These are phyloP conservation scores for Microdochium paspali DNA, from an alignment of 2,329 filamentous ascomycete species.

Conservation along the genomic window DNA sequence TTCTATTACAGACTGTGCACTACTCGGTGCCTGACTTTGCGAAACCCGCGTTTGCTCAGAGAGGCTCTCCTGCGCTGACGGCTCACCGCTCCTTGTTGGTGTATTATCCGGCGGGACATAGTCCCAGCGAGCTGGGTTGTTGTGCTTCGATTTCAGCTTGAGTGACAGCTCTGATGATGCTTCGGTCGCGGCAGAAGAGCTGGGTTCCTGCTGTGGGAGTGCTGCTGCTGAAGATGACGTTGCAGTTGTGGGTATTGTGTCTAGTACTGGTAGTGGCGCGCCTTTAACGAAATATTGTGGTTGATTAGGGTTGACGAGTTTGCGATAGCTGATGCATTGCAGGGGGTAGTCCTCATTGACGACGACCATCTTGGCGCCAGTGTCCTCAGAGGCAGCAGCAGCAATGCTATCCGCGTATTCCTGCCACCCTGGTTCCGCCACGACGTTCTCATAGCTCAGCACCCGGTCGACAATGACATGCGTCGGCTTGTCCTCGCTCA, in stretches of 20 bases:
- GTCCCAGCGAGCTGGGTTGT: constrained; percentile 25
- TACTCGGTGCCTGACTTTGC: not conserved
- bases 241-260: not conserved
- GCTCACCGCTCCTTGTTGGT: constrained; percentile 24
- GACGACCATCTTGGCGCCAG: constrained; percentile 24
- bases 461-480: constrained; percentile 72
- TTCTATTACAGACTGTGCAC: not conserved
- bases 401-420: not conserved
- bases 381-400: not conserved
- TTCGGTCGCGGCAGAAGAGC: constrained; percentile 6
- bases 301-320: constrained; percentile 49
- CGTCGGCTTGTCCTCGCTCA: constrained; percentile 48
- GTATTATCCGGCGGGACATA: constrained; percentile 27
- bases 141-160: constrained; percentile 36
- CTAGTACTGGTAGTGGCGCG: not conserved
- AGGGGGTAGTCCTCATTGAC: constrained; percentile 61
- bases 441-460: constrained; percentile 54
- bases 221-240: no score
- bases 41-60: not conserved
- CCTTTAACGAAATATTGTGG: constrained; percentile 44
- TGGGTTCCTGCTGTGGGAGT: constrained; percentile 5
- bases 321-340: constrained; percentile 54
- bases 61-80: constrained; percentile 3
- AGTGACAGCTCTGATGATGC: constrained; percentile 25
- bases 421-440: constrained; percentile 22